Percentiles rank a stretch among this genome's conserved stretches.
phyloP scores from a whole-genome alignment of 257 asterid genomes.

The Solanum infundibuliforme region DNA sequence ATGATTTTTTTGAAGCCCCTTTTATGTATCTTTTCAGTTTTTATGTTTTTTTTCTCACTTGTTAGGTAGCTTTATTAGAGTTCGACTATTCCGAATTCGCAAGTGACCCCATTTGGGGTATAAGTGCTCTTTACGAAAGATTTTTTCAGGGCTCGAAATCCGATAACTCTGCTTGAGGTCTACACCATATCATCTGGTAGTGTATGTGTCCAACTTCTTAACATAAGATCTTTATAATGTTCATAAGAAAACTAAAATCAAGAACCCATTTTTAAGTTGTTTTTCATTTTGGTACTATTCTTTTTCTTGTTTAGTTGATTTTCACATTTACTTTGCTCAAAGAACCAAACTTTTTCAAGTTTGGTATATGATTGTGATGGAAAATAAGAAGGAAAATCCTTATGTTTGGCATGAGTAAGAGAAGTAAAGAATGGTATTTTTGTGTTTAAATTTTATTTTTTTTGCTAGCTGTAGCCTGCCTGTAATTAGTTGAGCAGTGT shows the following conservation, averaged over 20 bases:
- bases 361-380: neutral
- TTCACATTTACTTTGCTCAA: neutral
- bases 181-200: neutral
- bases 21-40: neutral
- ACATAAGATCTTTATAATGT: neutral
- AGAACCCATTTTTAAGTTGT: neutral
- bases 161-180: too few species aligned
- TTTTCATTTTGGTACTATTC: neutral
- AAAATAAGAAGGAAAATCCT: slow-evolving; percentile 4
- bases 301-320: neutral
- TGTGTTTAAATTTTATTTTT: neutral
- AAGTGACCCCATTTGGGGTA: too few species aligned
- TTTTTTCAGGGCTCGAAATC: neutral
- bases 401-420: slow-evolving; percentile 50
- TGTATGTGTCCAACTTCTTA: neutral
- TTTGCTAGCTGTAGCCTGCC: slow-evolving; percentile 57
- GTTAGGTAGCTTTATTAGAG: neutral
- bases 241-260: neutral
- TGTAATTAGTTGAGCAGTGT: slow-evolving; percentile 48
- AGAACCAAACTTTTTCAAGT: neutral
- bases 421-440: neutral
- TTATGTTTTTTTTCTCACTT: too few species aligned
- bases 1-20: neutral
- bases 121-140: too few species aligned
- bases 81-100: too few species aligned